Evolutionary conservation across 305 asterid species (phyloP).

Genomic region (Fraxinus velutina): DNA sequence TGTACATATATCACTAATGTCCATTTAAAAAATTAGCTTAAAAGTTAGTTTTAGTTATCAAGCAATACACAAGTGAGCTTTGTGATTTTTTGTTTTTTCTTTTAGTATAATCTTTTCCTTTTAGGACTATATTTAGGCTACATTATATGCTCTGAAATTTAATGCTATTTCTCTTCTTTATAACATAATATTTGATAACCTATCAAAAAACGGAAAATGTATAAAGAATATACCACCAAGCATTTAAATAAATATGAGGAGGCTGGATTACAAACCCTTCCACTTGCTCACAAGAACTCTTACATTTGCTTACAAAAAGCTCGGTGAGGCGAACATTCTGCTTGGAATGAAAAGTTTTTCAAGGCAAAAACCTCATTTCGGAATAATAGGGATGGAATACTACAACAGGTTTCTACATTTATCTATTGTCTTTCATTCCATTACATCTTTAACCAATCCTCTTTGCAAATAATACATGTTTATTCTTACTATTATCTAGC

Average conservation of each 20-base stretch:
- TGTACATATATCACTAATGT: background rate
- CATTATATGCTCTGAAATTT: background rate
- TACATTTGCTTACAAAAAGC: slow-evolving; percentile 6
- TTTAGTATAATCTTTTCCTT: background rate
- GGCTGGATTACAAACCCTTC: slow-evolving; percentile 80
- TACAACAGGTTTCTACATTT: slow-evolving; percentile 48
- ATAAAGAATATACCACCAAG: slow-evolving; percentile 60
- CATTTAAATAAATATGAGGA: slow-evolving; percentile 86
- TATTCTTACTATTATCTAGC: too few relatives aligned
- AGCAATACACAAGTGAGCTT: background rate
- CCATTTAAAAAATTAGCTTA: background rate
- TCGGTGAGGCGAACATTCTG: slow-evolving; percentile 58
- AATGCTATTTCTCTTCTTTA: slow-evolving; percentile 18
- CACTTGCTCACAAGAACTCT: slow-evolving; percentile 61
- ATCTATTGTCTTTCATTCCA: too few relatives aligned
- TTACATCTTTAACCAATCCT: too few relatives aligned
- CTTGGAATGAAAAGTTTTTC: slow-evolving; percentile 68
- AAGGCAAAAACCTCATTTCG: slow-evolving; percentile 68
- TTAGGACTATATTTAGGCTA: slow-evolving; percentile 1
- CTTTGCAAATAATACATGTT: too few relatives aligned
- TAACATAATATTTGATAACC: slow-evolving; percentile 82
- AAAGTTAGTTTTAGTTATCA: background rate
- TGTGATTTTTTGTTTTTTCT: background rate
- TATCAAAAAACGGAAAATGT: slow-evolving; percentile 59
- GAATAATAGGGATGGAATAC: slow-evolving; percentile 69